Conservation (phyloP, 1,139 yeast genomes). For the Candida glucosophila region DNA sequence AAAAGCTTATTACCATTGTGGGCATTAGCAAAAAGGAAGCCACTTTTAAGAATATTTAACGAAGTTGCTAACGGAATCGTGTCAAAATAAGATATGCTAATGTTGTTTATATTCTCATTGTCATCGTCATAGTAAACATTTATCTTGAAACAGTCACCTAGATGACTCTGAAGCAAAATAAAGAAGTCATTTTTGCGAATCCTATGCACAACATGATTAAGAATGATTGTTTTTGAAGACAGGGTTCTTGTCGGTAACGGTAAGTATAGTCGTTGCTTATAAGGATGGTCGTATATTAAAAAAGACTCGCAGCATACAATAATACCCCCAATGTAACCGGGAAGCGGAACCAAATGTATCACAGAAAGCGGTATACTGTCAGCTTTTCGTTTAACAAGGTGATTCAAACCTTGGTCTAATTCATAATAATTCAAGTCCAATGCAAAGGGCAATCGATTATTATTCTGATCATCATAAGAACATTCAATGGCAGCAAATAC, state of each 20-base stretch:
- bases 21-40: slow-evolving; percentile 63
- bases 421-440: slow-evolving; percentile 56
- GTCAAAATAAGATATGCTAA: slow-evolving; percentile 52
- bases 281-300: slow-evolving; percentile 16
- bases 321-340: slow-evolving; percentile 25
- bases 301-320: slow-evolving; percentile 28
- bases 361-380: slow-evolving; percentile 27
- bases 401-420: slow-evolving; percentile 78
- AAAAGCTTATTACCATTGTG: slow-evolving; percentile 54
- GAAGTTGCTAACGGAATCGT: slow-evolving; percentile 52
- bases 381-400: slow-evolving; percentile 44
- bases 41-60: slow-evolving; percentile 61
- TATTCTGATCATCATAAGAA: no score
- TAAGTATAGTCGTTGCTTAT: slow-evolving; percentile 4
- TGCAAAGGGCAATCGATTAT: no score
- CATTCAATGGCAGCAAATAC: slow-evolving; percentile 72
- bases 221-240: slow-evolving; percentile 29
- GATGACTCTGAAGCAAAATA: slow-evolving; percentile 58
- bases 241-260: slow-evolving; percentile 3
- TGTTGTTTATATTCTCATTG: slow-evolving; percentile 32
- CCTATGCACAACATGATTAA: slow-evolving; percentile 55
- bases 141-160: slow-evolving; percentile 75
- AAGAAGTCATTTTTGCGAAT: slow-evolving; percentile 58
- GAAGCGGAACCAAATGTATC: slow-evolving; percentile 24
- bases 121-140: slow-evolving; percentile 33